Conservation (phyloP, 345 rosid species). For the Brassica carinata region DNA sequence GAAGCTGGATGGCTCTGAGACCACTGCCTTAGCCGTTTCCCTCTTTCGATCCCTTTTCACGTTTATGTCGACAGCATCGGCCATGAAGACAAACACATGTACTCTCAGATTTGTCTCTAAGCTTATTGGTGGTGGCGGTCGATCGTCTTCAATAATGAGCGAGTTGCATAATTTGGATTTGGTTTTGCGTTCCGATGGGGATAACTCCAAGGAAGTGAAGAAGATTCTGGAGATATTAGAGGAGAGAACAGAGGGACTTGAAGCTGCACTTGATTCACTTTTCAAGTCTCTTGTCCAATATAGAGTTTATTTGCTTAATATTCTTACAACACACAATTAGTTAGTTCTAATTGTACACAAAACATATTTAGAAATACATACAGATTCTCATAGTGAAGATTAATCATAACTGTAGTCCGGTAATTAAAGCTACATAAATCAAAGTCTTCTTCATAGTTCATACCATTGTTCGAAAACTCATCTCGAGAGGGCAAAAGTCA, state of each 20-base stretch:
- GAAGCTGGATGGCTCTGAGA: slow-evolving; percentile 39
- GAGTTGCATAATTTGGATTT: slow-evolving; percentile 51
- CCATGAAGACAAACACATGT: slow-evolving; percentile 29
- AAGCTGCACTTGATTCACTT: slow-evolving; percentile 48
- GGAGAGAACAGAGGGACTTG: slow-evolving; percentile 48
- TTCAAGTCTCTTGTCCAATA: slow-evolving; percentile 52
- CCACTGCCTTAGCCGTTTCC: slow-evolving; percentile 17
- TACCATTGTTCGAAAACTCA: background rate
- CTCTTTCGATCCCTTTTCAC: slow-evolving; percentile 47
- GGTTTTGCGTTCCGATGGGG: slow-evolving; percentile 25
- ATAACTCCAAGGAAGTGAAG: slow-evolving; percentile 28
- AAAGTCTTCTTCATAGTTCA: background rate
- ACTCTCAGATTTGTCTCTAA: slow-evolving; percentile 56
- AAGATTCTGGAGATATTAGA: slow-evolving; percentile 38
- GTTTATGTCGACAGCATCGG: slow-evolving; percentile 42
- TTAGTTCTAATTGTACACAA: slow-evolving; percentile 29
- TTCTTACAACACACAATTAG: slow-evolving; percentile 43
- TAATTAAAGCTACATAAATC: background rate
- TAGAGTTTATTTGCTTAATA: slow-evolving; percentile 57
- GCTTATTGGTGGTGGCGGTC: slow-evolving; percentile 32
- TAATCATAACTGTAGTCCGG: background rate
- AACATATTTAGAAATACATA: slow-evolving; percentile 14
- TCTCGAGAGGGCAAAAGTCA: background rate
- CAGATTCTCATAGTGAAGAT: slow-evolving; percentile 6
- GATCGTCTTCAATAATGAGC: slow-evolving; percentile 30